Base-by-base conservation (phyloP, 2,329 filamentous ascomycete species). In the Podosphaera aphanis region DNA sequence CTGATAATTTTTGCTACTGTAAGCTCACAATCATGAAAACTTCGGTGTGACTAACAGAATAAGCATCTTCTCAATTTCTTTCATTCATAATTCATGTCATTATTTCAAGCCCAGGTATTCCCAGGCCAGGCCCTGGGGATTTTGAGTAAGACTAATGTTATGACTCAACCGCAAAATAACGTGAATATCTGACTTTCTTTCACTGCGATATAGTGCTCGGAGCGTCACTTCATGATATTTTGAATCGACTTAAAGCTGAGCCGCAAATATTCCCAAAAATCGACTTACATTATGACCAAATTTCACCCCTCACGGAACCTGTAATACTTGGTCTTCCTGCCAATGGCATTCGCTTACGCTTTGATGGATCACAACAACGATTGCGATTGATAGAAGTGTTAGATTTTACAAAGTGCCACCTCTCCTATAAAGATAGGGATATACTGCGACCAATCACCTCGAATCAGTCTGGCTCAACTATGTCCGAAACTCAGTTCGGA, bases 361-460 rank as follows among this genome's bases (percentile, higher is more conserved):
- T 98, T 58, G 90, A 98, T 59, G 90, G 86, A 0, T 77, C 83
- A 3, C 86, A 95, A 56, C 90, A 98, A 62, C 76, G 88, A 31
- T 66, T 98, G 37, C 81, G 90, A 2, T 65, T 98, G 49, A 83
- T 98, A 53, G 90, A 98, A 61, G 75, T 95, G 6, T 63, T 83
- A 46, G 85, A 95, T 63, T 94, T 98, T 59, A 77, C 79, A 41
- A 90, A 84, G 60, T 84, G 77, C 50, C 73, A 77, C 50, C 74
- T 95, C 50, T 76, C 78, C 16, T 93, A 94, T 64, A 90, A 83
- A 55, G 73, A 74, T 50, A 76, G 77, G 45, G 83, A 92, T 51
- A 72, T 94, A 15, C 70, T 85, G 45, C 86, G 83, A 57, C 71
- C 71, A 1, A 57, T 64, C 39, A 65, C 62, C 49, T 60, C 59